These are phyloP conservation scores for Populus nigra DNA, from an alignment of 345 rosid genomes.

Conservation along the genomic window DNA sequence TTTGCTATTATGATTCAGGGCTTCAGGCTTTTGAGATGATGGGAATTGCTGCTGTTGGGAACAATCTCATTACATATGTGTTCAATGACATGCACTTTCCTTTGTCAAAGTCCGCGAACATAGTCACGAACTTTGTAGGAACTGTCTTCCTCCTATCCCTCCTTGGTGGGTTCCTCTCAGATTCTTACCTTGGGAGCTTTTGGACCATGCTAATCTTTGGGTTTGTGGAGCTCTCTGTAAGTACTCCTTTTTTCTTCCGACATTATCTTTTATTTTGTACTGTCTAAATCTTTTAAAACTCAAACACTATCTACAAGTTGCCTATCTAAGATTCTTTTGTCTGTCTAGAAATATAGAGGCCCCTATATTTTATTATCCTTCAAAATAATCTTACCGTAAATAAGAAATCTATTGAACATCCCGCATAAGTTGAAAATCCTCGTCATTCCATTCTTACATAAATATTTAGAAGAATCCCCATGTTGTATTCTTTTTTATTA, in stretches of 20 bases:
- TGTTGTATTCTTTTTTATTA: too few relatives aligned
- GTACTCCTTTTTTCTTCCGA: conserved; percentile 5
- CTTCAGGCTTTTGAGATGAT: conserved; percentile 69
- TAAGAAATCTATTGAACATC: too few relatives aligned
- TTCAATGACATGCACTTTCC: conserved; percentile 71
- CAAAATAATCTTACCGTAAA: too few relatives aligned
- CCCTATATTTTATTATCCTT: too few relatives aligned
- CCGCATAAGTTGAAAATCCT: too few relatives aligned
- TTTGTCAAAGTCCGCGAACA: conserved; percentile 68
- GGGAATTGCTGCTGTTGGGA: conserved; percentile 78
- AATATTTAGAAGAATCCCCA: not conserved
- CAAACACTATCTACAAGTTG: not conserved
- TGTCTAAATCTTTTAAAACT: not conserved
- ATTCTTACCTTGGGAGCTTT: conserved; percentile 70
- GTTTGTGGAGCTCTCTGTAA: conserved; percentile 54
- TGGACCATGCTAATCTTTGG: conserved; percentile 55
- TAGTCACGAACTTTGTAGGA: conserved; percentile 82
- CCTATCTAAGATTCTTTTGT: conserved; percentile 11
- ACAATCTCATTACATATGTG: conserved; percentile 75
- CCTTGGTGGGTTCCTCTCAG: conserved; percentile 83
- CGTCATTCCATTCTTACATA: not conserved
- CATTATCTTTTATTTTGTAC: not conserved
- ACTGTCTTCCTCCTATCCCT: conserved; percentile 81
- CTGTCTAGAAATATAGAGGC: not conserved
- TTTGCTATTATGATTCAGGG: conserved; percentile 25